Conservation (phyloP, 225 moss, liverwort and hornwort species). For the Climacium dendroides region DNA sequence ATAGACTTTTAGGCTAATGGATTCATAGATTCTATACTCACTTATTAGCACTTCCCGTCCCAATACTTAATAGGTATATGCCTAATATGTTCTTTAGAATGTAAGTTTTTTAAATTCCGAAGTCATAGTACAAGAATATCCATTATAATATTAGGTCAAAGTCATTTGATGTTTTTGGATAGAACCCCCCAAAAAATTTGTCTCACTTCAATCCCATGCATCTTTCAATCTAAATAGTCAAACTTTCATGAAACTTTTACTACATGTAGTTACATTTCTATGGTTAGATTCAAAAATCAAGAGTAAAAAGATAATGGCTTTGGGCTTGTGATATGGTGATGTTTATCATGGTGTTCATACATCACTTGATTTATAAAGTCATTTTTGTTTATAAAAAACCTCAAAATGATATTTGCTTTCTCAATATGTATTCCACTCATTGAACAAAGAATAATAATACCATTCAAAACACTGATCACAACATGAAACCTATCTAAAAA, state of each 20-base stretch:
- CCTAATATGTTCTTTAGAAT: not conserved
- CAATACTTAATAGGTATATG: not conserved
- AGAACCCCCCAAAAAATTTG: not conserved
- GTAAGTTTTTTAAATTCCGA: not conserved
- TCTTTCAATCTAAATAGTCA: fast-evolving
- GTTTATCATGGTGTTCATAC: not conserved
- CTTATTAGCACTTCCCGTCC: no score
- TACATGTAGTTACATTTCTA: not conserved
- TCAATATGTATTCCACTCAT: not conserved
- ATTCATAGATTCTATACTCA: no score
- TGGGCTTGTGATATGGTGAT: not conserved
- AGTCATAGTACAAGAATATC: no score
- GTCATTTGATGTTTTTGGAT: fast-evolving
- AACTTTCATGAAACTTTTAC: not conserved
- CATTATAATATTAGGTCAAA: no score
- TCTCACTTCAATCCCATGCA: not conserved
- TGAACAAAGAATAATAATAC: not conserved
- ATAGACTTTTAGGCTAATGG: no score
- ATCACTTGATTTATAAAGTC: not conserved
- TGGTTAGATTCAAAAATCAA: not conserved
- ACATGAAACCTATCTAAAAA: not conserved
- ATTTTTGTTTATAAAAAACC: no score
- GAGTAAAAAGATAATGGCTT: not conserved
- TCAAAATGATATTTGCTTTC: not conserved
- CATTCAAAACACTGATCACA: not conserved